Evolutionary conservation across 306 rosid species (phyloP), one percentile per base, ranked within the genome.

Genomic region (Arachis hypogaea): DNA sequence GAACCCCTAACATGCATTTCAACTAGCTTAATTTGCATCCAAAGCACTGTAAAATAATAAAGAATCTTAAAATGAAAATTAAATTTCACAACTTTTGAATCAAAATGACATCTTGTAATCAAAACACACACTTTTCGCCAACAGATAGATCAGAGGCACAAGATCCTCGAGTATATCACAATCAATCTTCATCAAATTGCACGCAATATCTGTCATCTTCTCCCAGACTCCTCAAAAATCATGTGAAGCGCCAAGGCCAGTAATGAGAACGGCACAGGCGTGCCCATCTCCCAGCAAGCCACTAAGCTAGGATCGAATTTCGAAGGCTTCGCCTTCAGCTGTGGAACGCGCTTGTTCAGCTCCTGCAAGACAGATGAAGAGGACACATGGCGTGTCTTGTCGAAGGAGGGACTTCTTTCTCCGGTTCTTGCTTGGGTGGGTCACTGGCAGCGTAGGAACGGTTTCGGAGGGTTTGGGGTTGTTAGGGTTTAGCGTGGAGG

Each of bases 141-240:
- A 74, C 10, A 94, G 89, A 75, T 94, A 94, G 7, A 94, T 87
- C 43, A 78, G 85, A 3, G 77, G 71, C 7, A 85, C 59, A 63
- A 94, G 85, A 79, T 94, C 97, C 43, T 89, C 90, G 84, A 56
- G 33, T 73, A n/a, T 54, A 94, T 94, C 7, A 91, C 93, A 30
- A 96, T 89, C 93, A 30, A 96, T 89, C 81, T 97, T 84, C 86
- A 94, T 28, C 81, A 87, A 45, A 68, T 94, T 94, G 51, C 97
- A 89, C 22, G 83, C 95, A 7, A 94, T 91, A 83, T 94, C 95
- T 7, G 93, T 89, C 6, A 84, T 94, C 73, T 65, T 68, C 97
- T 80, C 2, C 95, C 93, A 0, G 78, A 8, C 72, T 91, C 96
- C 4, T 74, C 75, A 0, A 77, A 71, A 51, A 89, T 82, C 93